Evolutionary conservation across 352 stramenopile genomes (phyloP).

Genomic region (Phytophthora sojae): DNA sequence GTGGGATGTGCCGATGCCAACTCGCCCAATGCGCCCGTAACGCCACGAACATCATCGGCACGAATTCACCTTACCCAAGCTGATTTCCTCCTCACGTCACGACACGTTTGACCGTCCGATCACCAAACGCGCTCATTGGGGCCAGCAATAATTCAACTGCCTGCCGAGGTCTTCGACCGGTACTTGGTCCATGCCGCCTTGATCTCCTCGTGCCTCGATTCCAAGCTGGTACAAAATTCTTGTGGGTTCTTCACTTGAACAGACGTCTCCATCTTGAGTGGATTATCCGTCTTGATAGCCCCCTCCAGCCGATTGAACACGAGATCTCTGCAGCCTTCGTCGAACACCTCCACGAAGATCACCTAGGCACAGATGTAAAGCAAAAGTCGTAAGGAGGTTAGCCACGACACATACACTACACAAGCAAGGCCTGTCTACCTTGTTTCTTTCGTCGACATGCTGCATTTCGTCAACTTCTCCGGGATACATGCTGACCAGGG

Average conservation of each 20-base stretch:
- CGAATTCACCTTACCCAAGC: background rate
- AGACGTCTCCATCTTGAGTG: conserved; percentile 14
- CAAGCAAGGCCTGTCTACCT: no score
- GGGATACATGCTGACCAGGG: background rate
- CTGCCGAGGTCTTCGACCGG: conserved; percentile 6
- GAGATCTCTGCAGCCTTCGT: conserved; percentile 2
- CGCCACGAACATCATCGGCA: no score
- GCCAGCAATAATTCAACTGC: background rate
- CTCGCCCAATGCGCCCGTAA: no score
- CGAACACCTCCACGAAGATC: conserved; percentile 12
- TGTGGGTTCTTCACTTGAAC: conserved; percentile 13
- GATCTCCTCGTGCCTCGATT: background rate
- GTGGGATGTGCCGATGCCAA: no score
- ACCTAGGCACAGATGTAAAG: background rate
- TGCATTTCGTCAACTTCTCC: background rate
- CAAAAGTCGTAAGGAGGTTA: no score
- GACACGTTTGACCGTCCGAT: background rate
- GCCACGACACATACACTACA: no score
- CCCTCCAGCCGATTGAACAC: conserved; percentile 12
- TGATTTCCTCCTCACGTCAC: background rate
- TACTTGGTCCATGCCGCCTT: background rate
- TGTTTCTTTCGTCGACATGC: no score
- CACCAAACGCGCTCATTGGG: background rate
- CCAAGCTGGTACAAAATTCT: background rate
- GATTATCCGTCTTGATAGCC: conserved; percentile 7